Conservation (phyloP, 2,329 filamentous ascomycete genomes). For the Metarhizium brunneum region DNA sequence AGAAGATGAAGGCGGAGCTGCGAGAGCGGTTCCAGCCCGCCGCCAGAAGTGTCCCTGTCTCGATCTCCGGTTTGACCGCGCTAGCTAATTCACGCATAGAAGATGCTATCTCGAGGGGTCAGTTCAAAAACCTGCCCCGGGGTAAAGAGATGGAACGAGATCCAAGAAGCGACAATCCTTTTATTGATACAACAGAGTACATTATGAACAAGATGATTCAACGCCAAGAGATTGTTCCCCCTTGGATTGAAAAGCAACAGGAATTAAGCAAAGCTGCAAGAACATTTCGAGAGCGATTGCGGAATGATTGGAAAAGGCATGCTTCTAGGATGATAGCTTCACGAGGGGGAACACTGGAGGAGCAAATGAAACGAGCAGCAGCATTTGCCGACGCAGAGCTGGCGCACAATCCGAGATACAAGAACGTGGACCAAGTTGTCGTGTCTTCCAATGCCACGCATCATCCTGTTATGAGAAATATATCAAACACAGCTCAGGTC, state of each 20-base stretch:
- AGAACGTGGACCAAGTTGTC: slow-evolving; percentile 32
- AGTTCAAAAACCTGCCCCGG: slow-evolving; percentile 75
- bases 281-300: slow-evolving; percentile 63
- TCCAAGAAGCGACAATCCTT: slow-evolving; percentile 72
- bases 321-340: slow-evolving; percentile 71
- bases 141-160: slow-evolving; percentile 78
- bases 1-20: slow-evolving; percentile 62
- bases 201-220: slow-evolving; percentile 99
- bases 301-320: slow-evolving; percentile 78
- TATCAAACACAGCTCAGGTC: too few species aligned
- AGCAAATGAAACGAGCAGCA: slow-evolving; percentile 62
- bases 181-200: slow-evolving; percentile 93
- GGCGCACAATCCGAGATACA: slow-evolving; percentile 47
- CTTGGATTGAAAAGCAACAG: slow-evolving; percentile 99
- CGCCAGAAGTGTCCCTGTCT: slow-evolving; percentile 64
- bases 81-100: slow-evolving; percentile 89
- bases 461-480: slow-evolving; percentile 32
- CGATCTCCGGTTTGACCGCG: slow-evolving; percentile 67
- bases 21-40: slow-evolving; percentile 71
- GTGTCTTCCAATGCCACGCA: slow-evolving; percentile 31
- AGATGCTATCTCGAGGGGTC: slow-evolving; percentile 82
- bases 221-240: slow-evolving; percentile 87
- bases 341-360: slow-evolving; percentile 62
- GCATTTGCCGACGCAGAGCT: slow-evolving; percentile 69
- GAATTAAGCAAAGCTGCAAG: slow-evolving; percentile 63